Conservation (phyloP, 2,329 filamentous ascomycete genomes). For the Westerdykella ornata region DNA sequence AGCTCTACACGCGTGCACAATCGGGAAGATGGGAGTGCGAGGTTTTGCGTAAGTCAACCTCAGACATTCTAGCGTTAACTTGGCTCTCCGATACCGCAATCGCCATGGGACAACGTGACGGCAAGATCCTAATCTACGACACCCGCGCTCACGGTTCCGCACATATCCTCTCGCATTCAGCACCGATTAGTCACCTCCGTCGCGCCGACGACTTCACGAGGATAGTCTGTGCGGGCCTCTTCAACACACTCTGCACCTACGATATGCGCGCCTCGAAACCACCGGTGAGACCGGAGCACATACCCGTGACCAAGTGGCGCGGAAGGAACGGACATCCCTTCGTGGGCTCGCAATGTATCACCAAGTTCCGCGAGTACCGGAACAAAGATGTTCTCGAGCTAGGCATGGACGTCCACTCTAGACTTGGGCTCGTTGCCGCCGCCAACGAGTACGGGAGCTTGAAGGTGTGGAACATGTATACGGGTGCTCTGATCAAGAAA, state of each 20-base stretch:
- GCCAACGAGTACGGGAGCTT: slow-evolving; percentile 21
- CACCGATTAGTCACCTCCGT: slow-evolving; percentile 17
- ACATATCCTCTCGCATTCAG: slow-evolving; percentile 22
- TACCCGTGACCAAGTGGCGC: neutral
- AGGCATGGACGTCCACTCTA: slow-evolving; percentile 24
- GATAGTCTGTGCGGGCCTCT: slow-evolving; percentile 22
- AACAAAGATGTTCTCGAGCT: slow-evolving; percentile 22
- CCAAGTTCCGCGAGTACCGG: slow-evolving; percentile 7
- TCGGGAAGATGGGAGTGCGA: slow-evolving; percentile 18
- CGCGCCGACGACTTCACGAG: slow-evolving; percentile 23
- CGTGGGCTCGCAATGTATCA: neutral
- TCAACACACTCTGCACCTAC: slow-evolving; percentile 25
- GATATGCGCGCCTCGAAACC: slow-evolving; percentile 21
- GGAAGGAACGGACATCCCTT: neutral
- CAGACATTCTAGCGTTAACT: slow-evolving; percentile 29
- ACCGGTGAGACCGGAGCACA: neutral
- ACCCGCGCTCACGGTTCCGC: slow-evolving; percentile 19
- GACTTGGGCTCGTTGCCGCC: slow-evolving; percentile 31
- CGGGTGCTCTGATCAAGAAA: slow-evolving; percentile 23
- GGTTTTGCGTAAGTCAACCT: slow-evolving; percentile 4
- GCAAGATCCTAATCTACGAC: slow-evolving; percentile 31
- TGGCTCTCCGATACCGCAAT: slow-evolving; percentile 31
- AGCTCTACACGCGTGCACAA: slow-evolving; percentile 18
- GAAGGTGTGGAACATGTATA: slow-evolving; percentile 29
- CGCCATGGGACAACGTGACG: slow-evolving; percentile 27